Evolutionary conservation across 2,329 filamentous ascomycete species (phyloP).

Genomic region (Hansfordia pulvinata): DNA sequence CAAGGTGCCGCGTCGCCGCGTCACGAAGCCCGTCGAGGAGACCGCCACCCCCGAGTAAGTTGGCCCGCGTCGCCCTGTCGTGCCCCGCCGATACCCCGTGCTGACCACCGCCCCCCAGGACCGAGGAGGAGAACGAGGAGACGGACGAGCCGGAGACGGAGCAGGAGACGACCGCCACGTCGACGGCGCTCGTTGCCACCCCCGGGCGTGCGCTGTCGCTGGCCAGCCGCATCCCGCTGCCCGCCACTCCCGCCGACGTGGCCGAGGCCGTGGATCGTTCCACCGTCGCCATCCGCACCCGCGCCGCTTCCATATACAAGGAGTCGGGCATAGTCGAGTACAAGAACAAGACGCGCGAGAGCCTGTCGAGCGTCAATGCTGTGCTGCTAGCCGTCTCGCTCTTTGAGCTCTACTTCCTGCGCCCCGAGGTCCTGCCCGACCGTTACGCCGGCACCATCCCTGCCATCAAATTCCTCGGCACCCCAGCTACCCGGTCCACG

Average conservation of each 20-base stretch:
- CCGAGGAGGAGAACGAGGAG: too few species aligned
- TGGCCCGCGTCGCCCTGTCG: constrained; percentile 54
- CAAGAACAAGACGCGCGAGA: constrained; percentile 52
- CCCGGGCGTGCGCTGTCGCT: constrained; percentile 38
- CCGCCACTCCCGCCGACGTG: constrained; percentile 67
- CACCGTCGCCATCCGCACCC: constrained; percentile 50
- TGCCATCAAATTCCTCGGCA: constrained; percentile 38
- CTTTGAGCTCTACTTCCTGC: constrained; percentile 59
- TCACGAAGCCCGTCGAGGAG: constrained; percentile 38
- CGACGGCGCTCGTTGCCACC: constrained; percentile 33
- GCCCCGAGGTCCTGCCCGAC: constrained; percentile 56
- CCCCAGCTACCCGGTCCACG: constrained; percentile 44
- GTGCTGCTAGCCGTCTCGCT: constrained; percentile 55
- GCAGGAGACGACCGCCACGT: constrained; percentile 19
- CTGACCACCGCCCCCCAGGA: constrained; percentile 38
- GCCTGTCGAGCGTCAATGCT: constrained; percentile 57
- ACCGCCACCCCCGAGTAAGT: constrained; percentile 60
- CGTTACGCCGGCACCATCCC: constrained; percentile 63
- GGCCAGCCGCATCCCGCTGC: constrained; percentile 54
- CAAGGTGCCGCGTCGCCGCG: constrained; percentile 15
- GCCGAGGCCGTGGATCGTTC: constrained; percentile 63
- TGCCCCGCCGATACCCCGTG: constrained; percentile 37
- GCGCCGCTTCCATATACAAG: constrained; percentile 49
- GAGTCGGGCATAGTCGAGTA: constrained; percentile 53
- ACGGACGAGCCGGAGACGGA: too few species aligned